Evolutionary conservation across 2,329 filamentous ascomycete genomes (phyloP).

Genomic region (Fusarium clavum): DNA sequence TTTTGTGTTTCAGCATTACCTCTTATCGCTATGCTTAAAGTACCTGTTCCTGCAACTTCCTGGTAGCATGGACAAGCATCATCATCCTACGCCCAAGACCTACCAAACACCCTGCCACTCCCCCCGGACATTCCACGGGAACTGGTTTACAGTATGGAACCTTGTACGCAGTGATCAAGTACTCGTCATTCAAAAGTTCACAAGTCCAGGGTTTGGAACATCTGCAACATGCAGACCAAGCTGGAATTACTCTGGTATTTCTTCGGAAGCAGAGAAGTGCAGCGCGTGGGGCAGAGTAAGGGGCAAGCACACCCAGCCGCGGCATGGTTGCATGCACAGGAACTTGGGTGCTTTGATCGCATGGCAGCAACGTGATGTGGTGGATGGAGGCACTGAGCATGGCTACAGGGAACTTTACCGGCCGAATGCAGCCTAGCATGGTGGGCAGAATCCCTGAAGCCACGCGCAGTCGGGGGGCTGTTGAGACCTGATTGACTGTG

Average conservation of each 20-base stretch:
- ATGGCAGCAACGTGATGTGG: slow-evolving; percentile 49
- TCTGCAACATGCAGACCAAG: slow-evolving; percentile 8
- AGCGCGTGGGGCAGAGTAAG: slow-evolving; percentile 38
- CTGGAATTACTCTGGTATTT: slow-evolving; percentile 16
- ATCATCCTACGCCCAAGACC: slow-evolving; percentile 29
- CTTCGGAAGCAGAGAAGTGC: slow-evolving; percentile 29
- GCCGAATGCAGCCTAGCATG: slow-evolving; percentile 45
- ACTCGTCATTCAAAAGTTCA: slow-evolving; percentile 2
- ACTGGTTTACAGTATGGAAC: not conserved
- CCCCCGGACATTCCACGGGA: slow-evolving; percentile 4
- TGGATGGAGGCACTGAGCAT: slow-evolving; percentile 44
- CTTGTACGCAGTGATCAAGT: not conserved
- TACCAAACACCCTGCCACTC: slow-evolving; percentile 3
- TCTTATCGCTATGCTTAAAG: slow-evolving; percentile 10
- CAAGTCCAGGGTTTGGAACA: not conserved
- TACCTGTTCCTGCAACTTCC: slow-evolving; percentile 1
- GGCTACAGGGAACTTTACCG: slow-evolving; percentile 42
- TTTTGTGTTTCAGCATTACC: slow-evolving; percentile 41
- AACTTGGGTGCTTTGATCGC: slow-evolving; percentile 43
- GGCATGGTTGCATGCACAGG: slow-evolving; percentile 39
- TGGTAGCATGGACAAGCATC: slow-evolving; percentile 34
- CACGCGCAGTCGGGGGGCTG: slow-evolving; percentile 50
- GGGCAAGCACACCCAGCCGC: slow-evolving; percentile 28
- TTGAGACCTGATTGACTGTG: slow-evolving; percentile 35
- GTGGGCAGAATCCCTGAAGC: slow-evolving; percentile 51